A percentile compares a stretch with the other conserved stretches of the same genome.
phyloP scores from a whole-genome alignment of 345 rosid species.

The Durio zibethinus region DNA sequence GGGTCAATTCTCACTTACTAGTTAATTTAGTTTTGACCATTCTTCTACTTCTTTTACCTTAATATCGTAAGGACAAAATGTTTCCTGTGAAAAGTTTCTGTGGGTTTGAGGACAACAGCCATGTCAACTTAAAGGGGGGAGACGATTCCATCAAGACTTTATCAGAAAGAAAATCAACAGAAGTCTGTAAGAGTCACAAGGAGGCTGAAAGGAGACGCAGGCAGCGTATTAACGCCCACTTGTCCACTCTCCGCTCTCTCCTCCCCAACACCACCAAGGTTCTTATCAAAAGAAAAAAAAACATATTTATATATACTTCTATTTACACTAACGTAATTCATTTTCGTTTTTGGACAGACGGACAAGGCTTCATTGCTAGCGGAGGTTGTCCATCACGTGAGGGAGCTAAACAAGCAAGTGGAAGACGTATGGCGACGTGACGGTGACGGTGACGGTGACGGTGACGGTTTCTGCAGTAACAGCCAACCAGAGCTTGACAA shows the following conservation, averaged over 20 bases:
- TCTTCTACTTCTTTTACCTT: neutral
- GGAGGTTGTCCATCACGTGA: slow-evolving; percentile 69
- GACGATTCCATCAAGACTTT: slow-evolving; percentile 28
- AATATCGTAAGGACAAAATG: slow-evolving; percentile 13
- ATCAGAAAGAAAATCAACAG: slow-evolving; percentile 20
- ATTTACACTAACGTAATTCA: neutral
- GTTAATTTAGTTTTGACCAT: slow-evolving; percentile 11
- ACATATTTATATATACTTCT: neutral
- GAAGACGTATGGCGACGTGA: slow-evolving; percentile 27
- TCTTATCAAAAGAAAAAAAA: neutral
- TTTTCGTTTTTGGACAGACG: slow-evolving; percentile 34
- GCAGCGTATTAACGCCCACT: slow-evolving; percentile 59
- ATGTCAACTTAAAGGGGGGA: slow-evolving; percentile 17
- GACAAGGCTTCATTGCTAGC: slow-evolving; percentile 85
- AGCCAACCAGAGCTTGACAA: slow-evolving; percentile 9
- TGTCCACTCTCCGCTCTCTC: slow-evolving; percentile 57
- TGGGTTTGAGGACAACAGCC: neutral
- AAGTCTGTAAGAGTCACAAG: slow-evolving; percentile 47
- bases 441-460: neutral
- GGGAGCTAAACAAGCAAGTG: slow-evolving; percentile 47
- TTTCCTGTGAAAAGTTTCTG: slow-evolving; percentile 24
- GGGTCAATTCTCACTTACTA: neutral
- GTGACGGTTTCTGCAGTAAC: slow-evolving; percentile 17
- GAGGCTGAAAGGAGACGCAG: slow-evolving; percentile 61
- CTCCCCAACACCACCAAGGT: slow-evolving; percentile 51